phyloP scores from a whole-genome alignment of 352 stramenopile genomes.

The Hyphochytrium catenoides region DNA sequence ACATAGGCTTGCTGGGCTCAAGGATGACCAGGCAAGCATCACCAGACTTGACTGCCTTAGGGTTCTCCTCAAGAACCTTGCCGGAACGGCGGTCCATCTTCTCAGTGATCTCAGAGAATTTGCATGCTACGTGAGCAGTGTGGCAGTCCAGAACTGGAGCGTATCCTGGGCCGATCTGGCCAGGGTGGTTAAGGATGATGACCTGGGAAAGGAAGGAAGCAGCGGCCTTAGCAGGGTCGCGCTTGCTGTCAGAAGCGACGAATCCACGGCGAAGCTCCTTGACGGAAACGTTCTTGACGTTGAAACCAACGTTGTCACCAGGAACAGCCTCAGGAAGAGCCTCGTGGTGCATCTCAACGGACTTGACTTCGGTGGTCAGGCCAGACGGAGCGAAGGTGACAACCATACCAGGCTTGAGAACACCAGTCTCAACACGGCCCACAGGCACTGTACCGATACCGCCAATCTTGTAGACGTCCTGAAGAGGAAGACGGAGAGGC shows the following conservation, averaged over 20 bases:
- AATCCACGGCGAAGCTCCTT: slow-evolving; percentile 82
- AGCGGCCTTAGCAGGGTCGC: slow-evolving; percentile 59
- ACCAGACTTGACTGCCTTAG: slow-evolving; percentile 80
- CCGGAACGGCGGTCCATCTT: slow-evolving; percentile 90
- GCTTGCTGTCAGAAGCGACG: slow-evolving; percentile 76
- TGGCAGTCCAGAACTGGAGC: slow-evolving; percentile 89
- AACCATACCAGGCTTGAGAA: slow-evolving; percentile 80
- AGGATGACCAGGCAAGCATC: slow-evolving; percentile 88
- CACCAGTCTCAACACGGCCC: slow-evolving; percentile 85
- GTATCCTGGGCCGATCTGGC: slow-evolving; percentile 77
- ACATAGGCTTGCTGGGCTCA: slow-evolving; percentile 74
- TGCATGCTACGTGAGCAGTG: slow-evolving; percentile 86
- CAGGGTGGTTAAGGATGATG: slow-evolving; percentile 86
- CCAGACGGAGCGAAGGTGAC: slow-evolving; percentile 68
- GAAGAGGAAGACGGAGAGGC: slow-evolving; percentile 80
- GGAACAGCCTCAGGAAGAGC: slow-evolving; percentile 65
- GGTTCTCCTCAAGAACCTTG: slow-evolving; percentile 78
- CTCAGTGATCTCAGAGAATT: slow-evolving; percentile 76
- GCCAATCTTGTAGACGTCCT: slow-evolving; percentile 94
- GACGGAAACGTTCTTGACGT: slow-evolving; percentile 82
- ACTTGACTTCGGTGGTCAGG: slow-evolving; percentile 78
- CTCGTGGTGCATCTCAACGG: slow-evolving; percentile 89
- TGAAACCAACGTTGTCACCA: slow-evolving; percentile 92
- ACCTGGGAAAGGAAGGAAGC: slow-evolving; percentile 82
- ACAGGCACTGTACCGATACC: slow-evolving; percentile 90